phyloP scores from a whole-genome alignment of 164 flowering plant species.

The Vitis amurensis region DNA sequence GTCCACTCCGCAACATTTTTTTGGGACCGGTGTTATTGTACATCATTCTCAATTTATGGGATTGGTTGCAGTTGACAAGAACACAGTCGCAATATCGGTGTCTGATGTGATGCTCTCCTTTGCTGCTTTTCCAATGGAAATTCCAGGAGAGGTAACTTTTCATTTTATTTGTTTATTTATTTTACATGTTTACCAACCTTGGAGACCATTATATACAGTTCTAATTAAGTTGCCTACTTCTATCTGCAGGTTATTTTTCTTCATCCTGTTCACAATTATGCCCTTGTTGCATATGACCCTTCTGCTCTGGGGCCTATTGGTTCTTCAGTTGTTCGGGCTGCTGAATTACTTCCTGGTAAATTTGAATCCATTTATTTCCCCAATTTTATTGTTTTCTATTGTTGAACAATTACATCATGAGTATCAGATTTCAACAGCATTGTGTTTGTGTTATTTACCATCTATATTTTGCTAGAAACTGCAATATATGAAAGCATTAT shows the following conservation, averaged over 20 bases:
- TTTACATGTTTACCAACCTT: background rate
- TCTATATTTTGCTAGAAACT: no score
- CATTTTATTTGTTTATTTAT: background rate
- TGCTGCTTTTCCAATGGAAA: slow-evolving; percentile 96
- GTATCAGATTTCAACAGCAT: no score
- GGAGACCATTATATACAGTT: background rate
- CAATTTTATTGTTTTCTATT: no score
- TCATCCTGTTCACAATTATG: slow-evolving; percentile 94
- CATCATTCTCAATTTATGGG: slow-evolving; percentile 85
- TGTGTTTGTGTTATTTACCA: no score
- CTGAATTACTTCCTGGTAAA: slow-evolving; percentile 89
- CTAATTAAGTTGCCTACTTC: slow-evolving; percentile 7
- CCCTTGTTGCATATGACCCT: slow-evolving; percentile 90
- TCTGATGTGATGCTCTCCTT: slow-evolving; percentile 96
- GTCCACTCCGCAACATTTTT: slow-evolving; percentile 94
- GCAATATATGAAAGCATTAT: no score
- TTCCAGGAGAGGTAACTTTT: slow-evolving; percentile 81
- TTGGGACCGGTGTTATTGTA: slow-evolving; percentile 89
- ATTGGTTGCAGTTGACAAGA: slow-evolving; percentile 80
- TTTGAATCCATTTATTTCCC: background rate
- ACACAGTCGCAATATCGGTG: slow-evolving; percentile 85
- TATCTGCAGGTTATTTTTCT: slow-evolving; percentile 81
- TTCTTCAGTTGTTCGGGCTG: slow-evolving; percentile 79
- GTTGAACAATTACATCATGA: no score
- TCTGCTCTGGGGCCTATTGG: slow-evolving; percentile 76